Conservation (phyloP, 1,139 yeast genomes). For the Trichomonascaceae sp. region DNA sequence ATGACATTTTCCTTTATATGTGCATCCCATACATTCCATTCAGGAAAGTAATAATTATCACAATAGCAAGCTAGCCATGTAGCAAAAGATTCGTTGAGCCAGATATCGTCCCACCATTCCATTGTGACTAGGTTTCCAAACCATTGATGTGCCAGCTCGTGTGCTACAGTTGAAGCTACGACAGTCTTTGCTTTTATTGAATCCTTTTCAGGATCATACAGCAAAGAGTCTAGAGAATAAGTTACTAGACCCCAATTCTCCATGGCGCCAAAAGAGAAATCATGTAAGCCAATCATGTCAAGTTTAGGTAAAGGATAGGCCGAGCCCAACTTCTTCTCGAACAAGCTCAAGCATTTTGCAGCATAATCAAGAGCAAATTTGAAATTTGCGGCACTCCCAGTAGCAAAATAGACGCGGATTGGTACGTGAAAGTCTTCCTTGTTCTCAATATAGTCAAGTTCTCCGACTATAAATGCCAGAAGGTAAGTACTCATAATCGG, state of each 20-base stretch:
- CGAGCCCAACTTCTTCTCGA: conserved; percentile 56
- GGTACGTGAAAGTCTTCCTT: conserved; percentile 51
- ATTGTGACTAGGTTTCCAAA: conserved; percentile 76
- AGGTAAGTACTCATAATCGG: conserved; percentile 72
- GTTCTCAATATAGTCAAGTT: conserved; percentile 62
- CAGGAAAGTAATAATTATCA: conserved; percentile 59
- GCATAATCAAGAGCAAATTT: conserved; percentile 57
- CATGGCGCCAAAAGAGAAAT: conserved; percentile 76
- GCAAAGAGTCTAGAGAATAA: conserved; percentile 61
- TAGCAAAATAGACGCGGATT: conserved; percentile 64
- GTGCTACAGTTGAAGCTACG: conserved; percentile 74
- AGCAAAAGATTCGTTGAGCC: conserved; percentile 82
- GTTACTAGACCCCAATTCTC: conserved; percentile 77
- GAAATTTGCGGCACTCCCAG: conserved; percentile 50
- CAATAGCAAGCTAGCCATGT: conserved; percentile 74
- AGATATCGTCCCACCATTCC: conserved; percentile 83
- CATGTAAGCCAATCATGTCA: conserved; percentile 69
- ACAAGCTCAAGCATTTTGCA: conserved; percentile 60
- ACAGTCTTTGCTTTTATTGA: conserved; percentile 49
- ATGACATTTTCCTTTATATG: conserved; percentile 60
- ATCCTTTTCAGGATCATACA: conserved; percentile 54
- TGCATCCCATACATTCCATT: conserved; percentile 63
- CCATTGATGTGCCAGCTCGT: conserved; percentile 83
- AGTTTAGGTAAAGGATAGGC: conserved; percentile 68
- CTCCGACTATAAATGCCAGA: conserved; percentile 74